Evolutionary conservation across 2,329 filamentous ascomycete genomes (phyloP).

Genomic region (Fusarium pseudocircinatum): DNA sequence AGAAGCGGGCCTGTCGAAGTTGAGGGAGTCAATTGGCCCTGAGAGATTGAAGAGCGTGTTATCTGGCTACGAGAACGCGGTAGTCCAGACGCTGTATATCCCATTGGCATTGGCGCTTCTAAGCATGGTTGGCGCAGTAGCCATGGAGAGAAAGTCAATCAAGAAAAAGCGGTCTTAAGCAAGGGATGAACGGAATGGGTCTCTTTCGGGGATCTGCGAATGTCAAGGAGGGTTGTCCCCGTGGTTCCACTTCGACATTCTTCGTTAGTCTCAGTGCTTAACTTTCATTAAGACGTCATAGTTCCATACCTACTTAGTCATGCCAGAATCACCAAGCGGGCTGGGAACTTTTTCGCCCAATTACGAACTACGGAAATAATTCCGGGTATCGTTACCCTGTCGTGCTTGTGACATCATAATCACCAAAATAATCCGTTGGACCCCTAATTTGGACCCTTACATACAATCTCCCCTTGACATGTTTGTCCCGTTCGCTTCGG

Average conservation of each 20-base stretch:
- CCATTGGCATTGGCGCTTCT: constrained; percentile 29
- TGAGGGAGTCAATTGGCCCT: constrained; percentile 27
- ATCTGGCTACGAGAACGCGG: constrained; percentile 33
- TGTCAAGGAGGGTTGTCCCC: background rate
- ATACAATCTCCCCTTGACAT: accelerated
- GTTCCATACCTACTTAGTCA: too few species aligned
- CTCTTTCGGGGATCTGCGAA: background rate
- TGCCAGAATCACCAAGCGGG: background rate
- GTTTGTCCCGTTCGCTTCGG: accelerated
- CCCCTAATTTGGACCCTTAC: background rate
- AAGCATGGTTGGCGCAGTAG: constrained; percentile 28
- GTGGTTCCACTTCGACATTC: too few species aligned
- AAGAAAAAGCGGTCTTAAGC: constrained; percentile 33
- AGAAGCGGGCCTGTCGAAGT: constrained; percentile 20
- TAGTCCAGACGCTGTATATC: constrained; percentile 39
- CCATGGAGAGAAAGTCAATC: constrained; percentile 37
- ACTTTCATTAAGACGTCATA: background rate
- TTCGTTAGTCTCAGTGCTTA: too few species aligned
- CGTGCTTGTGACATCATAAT: background rate
- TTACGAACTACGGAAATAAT: accelerated
- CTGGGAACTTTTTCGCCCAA: background rate
- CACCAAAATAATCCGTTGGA: background rate
- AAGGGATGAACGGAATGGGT: too few species aligned
- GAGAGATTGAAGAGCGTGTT: constrained; percentile 23
- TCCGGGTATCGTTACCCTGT: accelerated